Base-by-base conservation (phyloP, 257 asterid genomes). In the Phtheirospermum japonicum region DNA sequence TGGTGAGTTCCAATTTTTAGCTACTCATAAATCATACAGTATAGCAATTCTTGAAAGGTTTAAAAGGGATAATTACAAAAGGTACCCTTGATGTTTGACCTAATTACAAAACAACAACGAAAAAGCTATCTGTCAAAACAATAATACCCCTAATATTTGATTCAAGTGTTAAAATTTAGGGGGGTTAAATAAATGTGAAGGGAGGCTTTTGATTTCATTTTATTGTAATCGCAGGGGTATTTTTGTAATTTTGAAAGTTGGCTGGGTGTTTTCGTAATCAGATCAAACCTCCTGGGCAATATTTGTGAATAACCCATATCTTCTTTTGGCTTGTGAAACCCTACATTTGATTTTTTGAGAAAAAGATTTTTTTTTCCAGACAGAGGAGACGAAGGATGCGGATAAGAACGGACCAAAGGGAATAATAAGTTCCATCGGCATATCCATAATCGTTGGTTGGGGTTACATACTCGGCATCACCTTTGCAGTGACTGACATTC, bases 341-440 rank as follows among this genome's bases (percentile, higher is more conserved):
- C 2, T 13, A 17, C 19, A 11, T 26, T 11, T n/a, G 28, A 23
- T 43, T 72, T 50, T 73, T 63, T 52, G 18, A 11, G 31, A 34
- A 28, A 34, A 64, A 57, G n/a, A n/a, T n/a, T 59, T 52, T 55
- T 23, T 23, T 53, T 56, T 76, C 57, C 81, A 89, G 97, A 80
- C 97, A 61, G 97, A 88, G 85, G 98, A 89, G 84, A 89, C 98
- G 13, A 92, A 80, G 79, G 74, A 74, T 68, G 97, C 98, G 8
- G 97, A 89, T 73, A 57, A 30, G 63, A 89, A 89, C 49, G 98
- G 97, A 11, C 97, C 97, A 1, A 86, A 73, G 71, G 98, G 98
- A 66, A 92, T 92, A 73, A 87, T 92, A 59, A 85, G 93, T 75
- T 73, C 98, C 63, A 86, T 89, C n/a, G 97, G 97, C 65, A 86